phyloP scores from a whole-genome alignment of 495 filamentous ascomycete species.

The Diplogelasinospora grovesii region DNA sequence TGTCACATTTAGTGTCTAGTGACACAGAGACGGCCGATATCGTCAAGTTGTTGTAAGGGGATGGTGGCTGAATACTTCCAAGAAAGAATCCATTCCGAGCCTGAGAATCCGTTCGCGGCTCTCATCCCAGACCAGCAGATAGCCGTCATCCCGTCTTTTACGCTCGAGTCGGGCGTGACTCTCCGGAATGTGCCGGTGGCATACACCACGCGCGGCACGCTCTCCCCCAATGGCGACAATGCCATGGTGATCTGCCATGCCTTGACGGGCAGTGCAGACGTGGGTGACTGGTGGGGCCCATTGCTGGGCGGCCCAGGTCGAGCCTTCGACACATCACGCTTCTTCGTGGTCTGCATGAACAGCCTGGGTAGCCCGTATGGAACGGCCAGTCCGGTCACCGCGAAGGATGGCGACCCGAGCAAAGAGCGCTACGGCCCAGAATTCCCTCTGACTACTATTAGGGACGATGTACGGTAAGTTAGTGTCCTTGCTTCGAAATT shows the following conservation, averaged over 20 bases:
- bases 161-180: slow-evolving; percentile 85
- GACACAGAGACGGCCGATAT: no score
- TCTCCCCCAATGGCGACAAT: slow-evolving; percentile 76
- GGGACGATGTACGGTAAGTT: slow-evolving; percentile 92
- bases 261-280: slow-evolving; percentile 91
- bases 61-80: slow-evolving; percentile 49
- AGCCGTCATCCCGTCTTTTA: slow-evolving; percentile 80
- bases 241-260: slow-evolving; percentile 96
- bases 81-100: slow-evolving; percentile 57
- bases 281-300: slow-evolving; percentile 97
- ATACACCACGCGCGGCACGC: slow-evolving; percentile 76
- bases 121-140: slow-evolving; percentile 84
- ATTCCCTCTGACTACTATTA: slow-evolving; percentile 89
- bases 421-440: slow-evolving; percentile 87
- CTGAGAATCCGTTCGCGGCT: slow-evolving; percentile 84
- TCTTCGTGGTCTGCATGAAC: slow-evolving; percentile 94
- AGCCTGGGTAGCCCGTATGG: slow-evolving; percentile 95
- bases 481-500: no score
- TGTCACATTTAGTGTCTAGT: no score
- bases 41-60: slow-evolving; percentile 18
- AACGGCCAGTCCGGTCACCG: slow-evolving; percentile 89
- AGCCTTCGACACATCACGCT: slow-evolving; percentile 85
- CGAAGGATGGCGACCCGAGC: slow-evolving; percentile 66
- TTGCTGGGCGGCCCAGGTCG: slow-evolving; percentile 81
- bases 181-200: slow-evolving; percentile 87